phyloP scores from a whole-genome alignment of 768 basidiomycete species.

The Russula olivacea region DNA sequence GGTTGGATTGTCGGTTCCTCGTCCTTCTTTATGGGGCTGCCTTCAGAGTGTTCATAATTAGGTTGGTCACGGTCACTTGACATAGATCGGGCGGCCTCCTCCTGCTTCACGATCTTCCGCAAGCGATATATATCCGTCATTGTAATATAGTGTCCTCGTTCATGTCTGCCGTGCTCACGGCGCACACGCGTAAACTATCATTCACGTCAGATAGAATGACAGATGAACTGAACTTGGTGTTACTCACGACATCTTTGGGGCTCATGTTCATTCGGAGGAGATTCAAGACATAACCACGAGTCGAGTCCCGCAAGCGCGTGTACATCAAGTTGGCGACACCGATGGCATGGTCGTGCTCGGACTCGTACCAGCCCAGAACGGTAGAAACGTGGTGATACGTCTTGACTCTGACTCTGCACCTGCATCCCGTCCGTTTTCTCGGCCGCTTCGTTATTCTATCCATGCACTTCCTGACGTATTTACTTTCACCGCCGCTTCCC shows the following conservation, averaged over 20 bases:
- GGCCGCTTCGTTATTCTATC: not conserved
- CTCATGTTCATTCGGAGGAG: not conserved
- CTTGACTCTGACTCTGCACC: not conserved
- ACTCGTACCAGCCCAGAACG: slow-evolving; percentile 5
- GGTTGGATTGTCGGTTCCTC: not conserved
- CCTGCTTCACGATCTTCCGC: not conserved
- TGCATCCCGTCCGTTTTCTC: not conserved
- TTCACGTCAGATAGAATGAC: not conserved
- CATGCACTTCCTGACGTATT: not conserved
- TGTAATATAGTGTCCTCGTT: not conserved
- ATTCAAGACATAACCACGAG: not conserved
- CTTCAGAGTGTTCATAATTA: not conserved
- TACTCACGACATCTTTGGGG: not conserved
- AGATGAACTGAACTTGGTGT: not conserved
- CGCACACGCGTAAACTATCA: not conserved
- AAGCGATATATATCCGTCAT: not conserved
- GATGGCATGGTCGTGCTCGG: not conserved
- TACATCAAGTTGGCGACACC: not conserved
- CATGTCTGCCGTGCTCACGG: not conserved
- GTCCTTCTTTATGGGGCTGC: not conserved
- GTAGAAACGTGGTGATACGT: not conserved
- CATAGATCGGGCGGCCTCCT: not conserved
- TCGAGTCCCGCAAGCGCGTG: not conserved
- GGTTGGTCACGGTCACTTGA: not conserved
- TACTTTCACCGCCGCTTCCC: not conserved